Percentiles rank a stretch among this genome's conserved stretches.
phyloP scores from a whole-genome alignment of 1,284 basidiomycete genomes.

The Rhodotorula sp. region DNA sequence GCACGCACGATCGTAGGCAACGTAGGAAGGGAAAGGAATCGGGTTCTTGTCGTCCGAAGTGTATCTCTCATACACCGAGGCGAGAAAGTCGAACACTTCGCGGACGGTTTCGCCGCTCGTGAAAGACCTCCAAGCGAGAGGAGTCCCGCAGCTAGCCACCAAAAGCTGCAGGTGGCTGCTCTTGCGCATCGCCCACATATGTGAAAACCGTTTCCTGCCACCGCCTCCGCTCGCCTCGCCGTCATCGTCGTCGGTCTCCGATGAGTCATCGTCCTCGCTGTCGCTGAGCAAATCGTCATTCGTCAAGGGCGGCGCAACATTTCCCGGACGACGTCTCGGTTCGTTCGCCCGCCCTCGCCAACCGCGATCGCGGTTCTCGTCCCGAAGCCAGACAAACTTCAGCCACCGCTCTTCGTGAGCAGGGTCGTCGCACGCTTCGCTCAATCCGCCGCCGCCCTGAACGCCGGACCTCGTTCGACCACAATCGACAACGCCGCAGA shows the following conservation, averaged over 20 bases:
- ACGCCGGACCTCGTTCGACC: background rate
- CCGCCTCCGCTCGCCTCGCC: background rate
- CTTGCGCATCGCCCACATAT: conserved; percentile 20
- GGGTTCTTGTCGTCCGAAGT: too few species aligned
- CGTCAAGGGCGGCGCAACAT: background rate
- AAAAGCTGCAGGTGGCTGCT: conserved; percentile 23
- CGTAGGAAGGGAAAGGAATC: conserved; percentile 17
- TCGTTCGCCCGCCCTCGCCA: background rate
- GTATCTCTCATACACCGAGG: background rate
- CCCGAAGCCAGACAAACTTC: background rate
- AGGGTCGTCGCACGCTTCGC: conserved; percentile 11
- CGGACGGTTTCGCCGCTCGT: background rate
- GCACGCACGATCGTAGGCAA: conserved; percentile 35
- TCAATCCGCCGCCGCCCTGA: background rate
- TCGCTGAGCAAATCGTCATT: background rate
- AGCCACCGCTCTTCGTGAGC: conserved; percentile 9
- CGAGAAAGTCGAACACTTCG: conserved; percentile 23
- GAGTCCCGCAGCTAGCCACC: conserved; percentile 20
- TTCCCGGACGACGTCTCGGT: background rate
- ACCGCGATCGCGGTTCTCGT: background rate
- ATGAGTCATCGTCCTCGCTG: background rate
- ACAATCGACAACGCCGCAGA: conserved; percentile 24
- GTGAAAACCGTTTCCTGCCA: background rate
- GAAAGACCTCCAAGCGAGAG: conserved; percentile 27
- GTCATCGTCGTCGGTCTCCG: background rate